Conservation (phyloP, 176 grass and related monocot genomes). For the Paspalum notatum region DNA sequence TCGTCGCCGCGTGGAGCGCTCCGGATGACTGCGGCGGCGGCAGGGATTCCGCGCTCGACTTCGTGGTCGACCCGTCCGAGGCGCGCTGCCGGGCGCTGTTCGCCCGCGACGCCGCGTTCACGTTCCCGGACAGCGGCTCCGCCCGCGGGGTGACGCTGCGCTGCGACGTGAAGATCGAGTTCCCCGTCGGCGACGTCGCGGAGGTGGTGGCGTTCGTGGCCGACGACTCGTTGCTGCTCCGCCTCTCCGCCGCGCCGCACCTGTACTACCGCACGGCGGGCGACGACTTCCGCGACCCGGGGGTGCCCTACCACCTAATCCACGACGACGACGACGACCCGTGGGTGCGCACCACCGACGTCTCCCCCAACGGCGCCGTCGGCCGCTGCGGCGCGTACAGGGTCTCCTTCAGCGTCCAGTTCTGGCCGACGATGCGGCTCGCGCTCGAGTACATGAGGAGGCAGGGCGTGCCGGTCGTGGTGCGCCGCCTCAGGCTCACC, state of each 20-base stretch:
- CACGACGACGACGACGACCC: slow-evolving; percentile 67
- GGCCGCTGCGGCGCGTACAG: slow-evolving; percentile 63
- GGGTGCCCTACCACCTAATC: slow-evolving; percentile 57
- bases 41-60: slow-evolving; percentile 38
- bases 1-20: slow-evolving; percentile 65
- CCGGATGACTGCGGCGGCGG: neutral
- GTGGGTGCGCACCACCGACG: slow-evolving; percentile 75
- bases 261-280: slow-evolving; percentile 69
- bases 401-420: slow-evolving; percentile 50
- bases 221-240: slow-evolving; percentile 56
- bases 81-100: slow-evolving; percentile 65
- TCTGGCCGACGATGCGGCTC: slow-evolving; percentile 53
- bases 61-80: slow-evolving; percentile 71
- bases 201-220: slow-evolving; percentile 40
- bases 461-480: slow-evolving; percentile 29
- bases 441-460: slow-evolving; percentile 56
- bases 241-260: slow-evolving; percentile 34
- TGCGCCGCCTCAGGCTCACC: neutral
- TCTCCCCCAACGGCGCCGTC: slow-evolving; percentile 60
- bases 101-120: slow-evolving; percentile 57
- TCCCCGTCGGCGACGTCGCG: slow-evolving; percentile 49
- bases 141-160: slow-evolving; percentile 36
- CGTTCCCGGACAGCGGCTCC: slow-evolving; percentile 2
- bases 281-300: slow-evolving; percentile 59
- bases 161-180: slow-evolving; percentile 81